Base-by-base conservation (phyloP, 768 basidiomycete genomes). In the Suillus placidus region DNA sequence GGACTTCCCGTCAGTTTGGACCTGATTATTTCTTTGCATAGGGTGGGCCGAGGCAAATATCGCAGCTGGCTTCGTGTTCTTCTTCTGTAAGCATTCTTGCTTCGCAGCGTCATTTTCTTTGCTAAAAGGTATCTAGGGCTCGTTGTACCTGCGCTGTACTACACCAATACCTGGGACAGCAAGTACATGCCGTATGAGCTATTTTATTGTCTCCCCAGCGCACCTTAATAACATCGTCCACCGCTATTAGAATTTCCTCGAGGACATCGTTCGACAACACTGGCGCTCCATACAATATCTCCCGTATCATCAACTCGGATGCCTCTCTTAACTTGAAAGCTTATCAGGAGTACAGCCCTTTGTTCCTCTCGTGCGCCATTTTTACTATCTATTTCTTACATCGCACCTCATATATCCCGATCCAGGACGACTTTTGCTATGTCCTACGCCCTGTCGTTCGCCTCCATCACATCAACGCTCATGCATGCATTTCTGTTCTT, bases 41-140 rank as follows among this genome's bases (percentile, higher is more conserved):
- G 94, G 91, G 90, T 92, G 90, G 90, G 90, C 90, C 3, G 86
- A 89, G 72, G 90, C 88, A 13, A 92, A 93, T 74, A 80, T 92
- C 62, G 75, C 83, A 3, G 78, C 72, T 57, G 87, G 89, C 34
- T 88, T 92, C 69, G 77, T 88, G 6, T 81, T 89, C 76, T 85
- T 93, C 78, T 90, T 88, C 78, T 93, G 88, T 85, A 64, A 6
- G 76, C 72, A 10, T 68, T 4, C 43, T 67, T 37, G 4, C 18
- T 70, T 66, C 81, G 82, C 37, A 83, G 86, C 68, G 72, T 85
- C 6, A 78, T 85, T 74, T 81, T 87, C 76, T 88, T 85, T 80
- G 85, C 87, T 81, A 62, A 56, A 52, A 14, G 67, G 18, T 60
- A 13, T 67, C 67, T 12, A 80, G 79, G 81, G 88, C 69, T 91